A percentile compares a stretch with the other conserved stretches of the same genome.
Conservation (phyloP, 495 filamentous ascomycete genomes). For the Trypethelium eluteriae region DNA sequence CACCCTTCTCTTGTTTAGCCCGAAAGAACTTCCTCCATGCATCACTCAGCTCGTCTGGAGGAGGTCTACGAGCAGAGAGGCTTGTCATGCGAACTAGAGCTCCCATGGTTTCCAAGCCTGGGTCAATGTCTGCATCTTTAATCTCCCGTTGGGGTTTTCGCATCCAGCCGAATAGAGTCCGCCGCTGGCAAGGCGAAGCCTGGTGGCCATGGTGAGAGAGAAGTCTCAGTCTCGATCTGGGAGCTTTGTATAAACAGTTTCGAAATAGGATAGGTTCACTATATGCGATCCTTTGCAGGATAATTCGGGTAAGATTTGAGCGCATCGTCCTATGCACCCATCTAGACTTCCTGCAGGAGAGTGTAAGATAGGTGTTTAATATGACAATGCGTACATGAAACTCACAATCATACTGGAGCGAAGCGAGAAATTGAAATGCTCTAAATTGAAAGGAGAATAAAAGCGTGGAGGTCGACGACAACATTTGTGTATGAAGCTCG, state of each 20-base stretch:
- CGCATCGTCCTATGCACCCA: slow-evolving; percentile 48
- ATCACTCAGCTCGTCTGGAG: slow-evolving; percentile 48
- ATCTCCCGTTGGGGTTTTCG: slow-evolving; percentile 45
- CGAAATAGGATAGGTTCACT: slow-evolving; percentile 22
- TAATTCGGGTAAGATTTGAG: slow-evolving; percentile 68
- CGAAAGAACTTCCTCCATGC: slow-evolving; percentile 59
- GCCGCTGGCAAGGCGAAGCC: slow-evolving; percentile 29
- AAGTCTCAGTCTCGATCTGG: neutral
- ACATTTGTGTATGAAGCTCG: neutral
- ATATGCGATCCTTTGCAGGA: slow-evolving; percentile 50
- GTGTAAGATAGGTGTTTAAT: too few species aligned
- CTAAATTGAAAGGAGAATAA: neutral
- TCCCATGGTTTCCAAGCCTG: slow-evolving; percentile 53
- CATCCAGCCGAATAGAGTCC: slow-evolving; percentile 54
- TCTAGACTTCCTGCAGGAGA: neutral
- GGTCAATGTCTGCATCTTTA: slow-evolving; percentile 50
- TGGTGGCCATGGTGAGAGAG: slow-evolving; percentile 21
- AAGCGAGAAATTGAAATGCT: neutral
- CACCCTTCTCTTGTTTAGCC: slow-evolving; percentile 41
- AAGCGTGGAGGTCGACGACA: slow-evolving; percentile 1
- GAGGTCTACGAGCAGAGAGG: slow-evolving; percentile 49
- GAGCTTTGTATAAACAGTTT: slow-evolving; percentile 16
- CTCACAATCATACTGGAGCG: neutral
- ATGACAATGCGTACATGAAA: neutral
- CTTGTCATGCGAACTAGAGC: slow-evolving; percentile 41